Percentiles rank a stretch among this genome's conserved stretches.
Conservation (phyloP, 768 basidiomycete genomes). For the Postia placenta region DNA sequence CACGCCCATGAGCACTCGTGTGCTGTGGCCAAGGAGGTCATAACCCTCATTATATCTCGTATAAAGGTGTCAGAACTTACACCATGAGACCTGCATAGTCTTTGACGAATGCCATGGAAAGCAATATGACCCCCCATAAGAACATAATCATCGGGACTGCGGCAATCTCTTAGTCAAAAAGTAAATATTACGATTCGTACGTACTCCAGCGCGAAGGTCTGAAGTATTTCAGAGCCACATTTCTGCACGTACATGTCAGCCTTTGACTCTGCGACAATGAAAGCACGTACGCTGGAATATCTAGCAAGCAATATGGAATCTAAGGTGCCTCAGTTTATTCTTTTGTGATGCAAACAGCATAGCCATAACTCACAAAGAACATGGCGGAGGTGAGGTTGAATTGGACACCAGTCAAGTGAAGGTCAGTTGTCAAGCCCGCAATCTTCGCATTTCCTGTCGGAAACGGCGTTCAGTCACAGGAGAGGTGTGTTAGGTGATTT, state of each 20-base stretch:
- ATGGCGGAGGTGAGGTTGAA: slow-evolving; percentile 7
- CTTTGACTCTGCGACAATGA: background rate
- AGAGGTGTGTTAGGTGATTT: background rate
- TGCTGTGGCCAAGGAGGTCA: background rate
- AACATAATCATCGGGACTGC: slow-evolving; percentile 9
- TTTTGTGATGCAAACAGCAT: background rate
- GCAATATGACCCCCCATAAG: slow-evolving; percentile 5
- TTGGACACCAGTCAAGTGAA: slow-evolving; percentile 6
- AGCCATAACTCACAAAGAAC: slow-evolving; percentile 6
- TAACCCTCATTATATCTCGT: too few species aligned
- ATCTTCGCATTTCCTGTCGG: slow-evolving; percentile 8
- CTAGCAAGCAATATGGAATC: slow-evolving; percentile 9
- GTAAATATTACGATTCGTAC: background rate
- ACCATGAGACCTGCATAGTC: slow-evolving; percentile 4
- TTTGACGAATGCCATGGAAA: slow-evolving; percentile 8
- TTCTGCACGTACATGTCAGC: background rate
- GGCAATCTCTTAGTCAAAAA: background rate
- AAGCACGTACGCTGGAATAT: slow-evolving; percentile 6
- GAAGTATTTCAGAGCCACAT: slow-evolving; percentile 7
- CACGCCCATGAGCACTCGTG: slow-evolving; percentile 5
- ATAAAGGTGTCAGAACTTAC: background rate
- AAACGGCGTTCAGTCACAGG: background rate
- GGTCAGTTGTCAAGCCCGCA: slow-evolving; percentile 5
- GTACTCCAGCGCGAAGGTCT: slow-evolving; percentile 5
- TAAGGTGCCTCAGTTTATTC: background rate